Percentiles rank a stretch among this genome's conserved stretches.
Conservation (phyloP, 495 filamentous ascomycete genomes). For the Lophiotrema nucula region DNA sequence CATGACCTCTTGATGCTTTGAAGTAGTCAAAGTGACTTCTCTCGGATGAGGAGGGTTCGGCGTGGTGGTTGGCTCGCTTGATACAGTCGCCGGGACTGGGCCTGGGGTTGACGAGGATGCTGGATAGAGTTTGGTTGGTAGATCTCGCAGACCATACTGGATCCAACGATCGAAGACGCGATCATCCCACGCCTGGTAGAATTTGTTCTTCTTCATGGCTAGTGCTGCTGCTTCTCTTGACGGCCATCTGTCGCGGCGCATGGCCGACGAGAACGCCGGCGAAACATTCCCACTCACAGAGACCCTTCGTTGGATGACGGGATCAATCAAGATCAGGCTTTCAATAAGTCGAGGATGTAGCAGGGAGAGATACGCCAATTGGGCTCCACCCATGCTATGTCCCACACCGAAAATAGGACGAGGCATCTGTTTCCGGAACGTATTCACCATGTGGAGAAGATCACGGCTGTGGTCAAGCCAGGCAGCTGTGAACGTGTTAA, state of each 20-base stretch:
- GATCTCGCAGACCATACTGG: slow-evolving; percentile 42
- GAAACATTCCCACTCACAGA: slow-evolving; percentile 34
- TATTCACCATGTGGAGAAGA: slow-evolving; percentile 81
- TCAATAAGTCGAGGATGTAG: slow-evolving; percentile 81
- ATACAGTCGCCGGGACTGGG: slow-evolving; percentile 30
- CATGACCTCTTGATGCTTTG: slow-evolving; percentile 46
- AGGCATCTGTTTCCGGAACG: slow-evolving; percentile 77
- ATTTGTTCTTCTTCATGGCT: slow-evolving; percentile 36
- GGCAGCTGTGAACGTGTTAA: slow-evolving; percentile 39
- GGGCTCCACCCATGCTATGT: slow-evolving; percentile 81
- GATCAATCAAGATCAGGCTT: slow-evolving; percentile 76
- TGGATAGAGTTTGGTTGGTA: slow-evolving; percentile 41
- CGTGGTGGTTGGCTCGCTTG: slow-evolving; percentile 24
- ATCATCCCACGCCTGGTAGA: slow-evolving; percentile 45
- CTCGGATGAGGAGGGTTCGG: slow-evolving; percentile 27
- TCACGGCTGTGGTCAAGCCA: slow-evolving; percentile 90
- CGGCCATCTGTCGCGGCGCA: slow-evolving; percentile 41
- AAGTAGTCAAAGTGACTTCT: slow-evolving; percentile 42
- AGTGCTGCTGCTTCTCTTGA: slow-evolving; percentile 35
- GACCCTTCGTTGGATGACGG: slow-evolving; percentile 59
- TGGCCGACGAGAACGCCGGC: slow-evolving; percentile 36
- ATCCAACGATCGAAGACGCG: slow-evolving; percentile 42
- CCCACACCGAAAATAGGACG: slow-evolving; percentile 87
- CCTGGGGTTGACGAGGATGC: slow-evolving; percentile 15
- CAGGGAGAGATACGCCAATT: slow-evolving; percentile 61